A percentile compares a stretch with the other conserved stretches of the same genome.
These are phyloP conservation scores for Drechslera avenae DNA, from an alignment of 2,329 filamentous ascomycete genomes.

Conservation along the genomic window DNA sequence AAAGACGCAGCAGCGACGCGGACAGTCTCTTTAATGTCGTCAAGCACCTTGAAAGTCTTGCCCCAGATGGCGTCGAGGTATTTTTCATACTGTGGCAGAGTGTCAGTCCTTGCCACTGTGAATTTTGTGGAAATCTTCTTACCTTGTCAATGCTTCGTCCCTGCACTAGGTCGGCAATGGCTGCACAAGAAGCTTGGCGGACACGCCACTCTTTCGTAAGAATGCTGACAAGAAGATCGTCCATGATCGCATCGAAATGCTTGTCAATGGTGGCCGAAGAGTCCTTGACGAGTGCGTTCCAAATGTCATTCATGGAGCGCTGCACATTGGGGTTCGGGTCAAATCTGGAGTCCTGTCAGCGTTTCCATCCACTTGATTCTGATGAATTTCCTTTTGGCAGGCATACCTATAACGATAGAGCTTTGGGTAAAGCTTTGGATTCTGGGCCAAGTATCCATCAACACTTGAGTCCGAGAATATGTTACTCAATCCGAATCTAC, in stretches of 20 bases:
- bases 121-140: constrained; percentile 1
- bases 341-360: constrained; percentile 58
- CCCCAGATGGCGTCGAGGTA: constrained; percentile 87
- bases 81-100: constrained; percentile 67
- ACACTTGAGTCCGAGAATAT: constrained; percentile 84
- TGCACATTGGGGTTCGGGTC: constrained; percentile 94
- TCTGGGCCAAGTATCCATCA: constrained; percentile 71
- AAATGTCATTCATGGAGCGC: constrained; percentile 96
- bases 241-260: constrained; percentile 87
- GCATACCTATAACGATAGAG: constrained; percentile 78
- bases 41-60: constrained; percentile 85
- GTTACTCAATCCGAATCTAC: constrained; percentile 87
- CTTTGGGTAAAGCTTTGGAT: constrained; percentile 94
- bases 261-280: constrained; percentile 74
- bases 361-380: neutral
- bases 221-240: constrained; percentile 83
- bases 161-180: constrained; percentile 85
- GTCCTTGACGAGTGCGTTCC: constrained; percentile 94
- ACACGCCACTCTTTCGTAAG: constrained; percentile 92
- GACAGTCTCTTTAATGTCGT: constrained; percentile 94
- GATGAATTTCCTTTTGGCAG: too few relatives aligned
- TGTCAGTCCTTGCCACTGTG: constrained; percentile 3
- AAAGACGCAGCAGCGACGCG: constrained; percentile 79
- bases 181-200: constrained; percentile 88
- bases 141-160: constrained; percentile 66